phyloP scores from a whole-genome alignment of 805 yeast species.

The Suhomyces kilbournensis region DNA sequence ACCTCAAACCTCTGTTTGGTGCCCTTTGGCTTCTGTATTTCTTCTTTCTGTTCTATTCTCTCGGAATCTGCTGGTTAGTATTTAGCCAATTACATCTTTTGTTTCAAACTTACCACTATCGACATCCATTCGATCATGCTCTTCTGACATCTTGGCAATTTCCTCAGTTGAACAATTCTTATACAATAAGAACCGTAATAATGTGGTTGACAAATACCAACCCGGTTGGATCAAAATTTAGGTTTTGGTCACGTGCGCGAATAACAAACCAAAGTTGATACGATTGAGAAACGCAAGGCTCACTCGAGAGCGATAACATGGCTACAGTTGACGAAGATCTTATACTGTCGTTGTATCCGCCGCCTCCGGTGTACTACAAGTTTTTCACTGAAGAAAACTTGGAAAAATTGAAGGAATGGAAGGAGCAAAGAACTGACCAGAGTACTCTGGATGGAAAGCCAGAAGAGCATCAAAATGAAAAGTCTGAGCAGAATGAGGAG shows the following conservation, averaged over 20 bases:
- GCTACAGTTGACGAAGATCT: conserved; percentile 24
- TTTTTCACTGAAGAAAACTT: conserved; percentile 70
- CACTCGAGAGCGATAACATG: not conserved
- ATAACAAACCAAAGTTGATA: not conserved
- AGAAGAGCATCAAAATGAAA: conserved; percentile 16
- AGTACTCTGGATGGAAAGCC: not conserved
- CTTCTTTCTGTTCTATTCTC: conserved; percentile 17
- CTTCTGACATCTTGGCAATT: conserved; percentile 8
- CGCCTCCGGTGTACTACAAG: conserved; percentile 83
- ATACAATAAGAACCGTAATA: not conserved
- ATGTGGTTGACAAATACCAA: not conserved
- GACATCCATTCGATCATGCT: conserved; percentile 30
- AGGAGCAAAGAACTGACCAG: conserved; percentile 1
- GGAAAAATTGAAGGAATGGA: conserved; percentile 36
- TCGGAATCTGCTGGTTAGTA: conserved; percentile 20
- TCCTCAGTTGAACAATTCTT: not conserved
- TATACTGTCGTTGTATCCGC: conserved; percentile 79
- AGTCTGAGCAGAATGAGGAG: conserved; percentile 10
- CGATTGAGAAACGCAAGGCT: not conserved
- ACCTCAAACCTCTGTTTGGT: conserved; percentile 78
- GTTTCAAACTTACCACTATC: conserved; percentile 22
- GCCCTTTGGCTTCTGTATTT: conserved; percentile 26
- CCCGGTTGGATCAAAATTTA: not conserved
- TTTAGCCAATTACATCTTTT: not conserved
- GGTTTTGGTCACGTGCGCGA: not conserved